Percentiles rank a stretch among this genome's conserved stretches.
Conservation (phyloP, 1,284 basidiomycete genomes). For the Boletus mariae region DNA sequence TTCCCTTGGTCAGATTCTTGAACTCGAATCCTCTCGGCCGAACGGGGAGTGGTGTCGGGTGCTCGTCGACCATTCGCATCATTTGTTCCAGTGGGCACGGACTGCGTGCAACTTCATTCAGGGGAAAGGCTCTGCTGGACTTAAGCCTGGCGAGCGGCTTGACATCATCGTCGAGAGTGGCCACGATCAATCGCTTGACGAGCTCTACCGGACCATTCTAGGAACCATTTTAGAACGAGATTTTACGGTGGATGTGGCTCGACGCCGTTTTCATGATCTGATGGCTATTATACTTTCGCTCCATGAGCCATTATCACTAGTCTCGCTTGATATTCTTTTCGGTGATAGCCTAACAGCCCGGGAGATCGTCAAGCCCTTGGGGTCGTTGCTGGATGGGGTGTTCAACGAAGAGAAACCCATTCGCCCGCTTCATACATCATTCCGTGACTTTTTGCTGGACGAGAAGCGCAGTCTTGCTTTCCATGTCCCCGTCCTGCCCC, state of each 20-base stretch:
- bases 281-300: no score
- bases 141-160: neutral
- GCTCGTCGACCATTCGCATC: neutral
- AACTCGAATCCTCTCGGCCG: neutral
- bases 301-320: neutral
- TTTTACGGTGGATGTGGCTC: neutral
- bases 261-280: neutral
- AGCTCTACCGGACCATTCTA: neutral
- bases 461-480: neutral
- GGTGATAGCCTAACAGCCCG: neutral
- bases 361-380: neutral
- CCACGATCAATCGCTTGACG: neutral
- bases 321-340: neutral
- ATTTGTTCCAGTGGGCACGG: no score
- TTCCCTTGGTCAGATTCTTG: neutral
- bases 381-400: neutral
- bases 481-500: neutral
- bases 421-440: no score
- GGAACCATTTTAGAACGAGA: neutral
- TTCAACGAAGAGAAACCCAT: neutral
- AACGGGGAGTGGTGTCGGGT: neutral
- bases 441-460: no score
- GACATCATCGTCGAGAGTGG: neutral
- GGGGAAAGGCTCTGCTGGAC: neutral
- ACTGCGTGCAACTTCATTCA: neutral